Conservation (phyloP, 805 yeast species). For the Tetrapisispora pingtungensis region DNA sequence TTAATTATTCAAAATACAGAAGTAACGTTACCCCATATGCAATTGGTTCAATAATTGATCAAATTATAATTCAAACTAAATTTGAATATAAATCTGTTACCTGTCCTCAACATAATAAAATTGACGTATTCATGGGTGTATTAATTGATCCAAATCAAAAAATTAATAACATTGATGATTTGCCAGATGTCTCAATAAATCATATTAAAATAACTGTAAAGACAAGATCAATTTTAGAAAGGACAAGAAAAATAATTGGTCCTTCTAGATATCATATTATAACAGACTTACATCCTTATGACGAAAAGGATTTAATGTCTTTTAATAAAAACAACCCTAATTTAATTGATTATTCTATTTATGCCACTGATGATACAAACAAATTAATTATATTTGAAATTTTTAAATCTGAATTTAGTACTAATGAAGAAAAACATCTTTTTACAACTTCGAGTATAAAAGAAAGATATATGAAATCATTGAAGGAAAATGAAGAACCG, state of each 20-base stretch:
- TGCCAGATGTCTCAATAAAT: conserved; percentile 18
- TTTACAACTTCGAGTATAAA: conserved; percentile 42
- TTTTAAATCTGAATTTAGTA: conserved; percentile 39
- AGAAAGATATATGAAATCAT: conserved; percentile 37
- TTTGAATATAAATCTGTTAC: conserved; percentile 20
- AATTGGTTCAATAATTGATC: conserved; percentile 24
- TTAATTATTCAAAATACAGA: conserved; percentile 26
- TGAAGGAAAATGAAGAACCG: conserved; percentile 18
- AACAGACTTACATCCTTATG: conserved; percentile 25
- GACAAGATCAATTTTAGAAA: conserved; percentile 19
- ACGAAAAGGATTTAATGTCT: conserved; percentile 20
- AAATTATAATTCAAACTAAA: conserved; percentile 22
- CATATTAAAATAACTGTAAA: conserved; percentile 32
- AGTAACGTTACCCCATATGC: conserved; percentile 13
- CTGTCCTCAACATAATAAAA: conserved; percentile 22
- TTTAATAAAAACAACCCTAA: conserved; percentile 25
- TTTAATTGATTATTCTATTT: conserved; percentile 38
- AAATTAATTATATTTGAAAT: conserved; percentile 45
- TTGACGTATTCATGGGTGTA: conserved; percentile 26
- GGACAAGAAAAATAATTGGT: conserved; percentile 21
- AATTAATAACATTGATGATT: conserved; percentile 8
- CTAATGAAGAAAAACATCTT: conserved; percentile 35
- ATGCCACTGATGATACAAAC: conserved; percentile 36
- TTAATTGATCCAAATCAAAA: conserved; percentile 6
- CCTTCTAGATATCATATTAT: conserved; percentile 28